These are phyloP conservation scores for Schizosaccharomyces japonicus DNA, from an alignment of 805 yeast genomes.

Conservation along the genomic window DNA sequence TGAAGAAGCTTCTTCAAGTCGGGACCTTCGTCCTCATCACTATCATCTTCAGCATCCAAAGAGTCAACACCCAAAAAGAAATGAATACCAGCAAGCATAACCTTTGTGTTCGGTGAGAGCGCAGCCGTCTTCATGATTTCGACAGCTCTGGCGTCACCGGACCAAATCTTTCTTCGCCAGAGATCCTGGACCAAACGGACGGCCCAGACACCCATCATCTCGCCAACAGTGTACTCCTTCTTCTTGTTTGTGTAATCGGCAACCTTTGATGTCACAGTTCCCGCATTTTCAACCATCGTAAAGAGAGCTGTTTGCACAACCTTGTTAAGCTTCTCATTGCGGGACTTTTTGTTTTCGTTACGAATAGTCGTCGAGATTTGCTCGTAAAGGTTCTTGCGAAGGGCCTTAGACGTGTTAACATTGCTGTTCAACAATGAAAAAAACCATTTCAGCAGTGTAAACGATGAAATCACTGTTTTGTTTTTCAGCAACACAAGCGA, in stretches of 20 bases:
- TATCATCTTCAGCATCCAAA: slow-evolving; percentile 61
- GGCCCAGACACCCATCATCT: slow-evolving; percentile 62
- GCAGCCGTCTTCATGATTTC: slow-evolving; percentile 95
- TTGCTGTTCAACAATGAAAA: slow-evolving; percentile 44
- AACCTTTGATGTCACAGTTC: slow-evolving; percentile 10
- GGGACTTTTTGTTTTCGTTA: slow-evolving; percentile 65
- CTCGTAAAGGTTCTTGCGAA: slow-evolving; percentile 61
- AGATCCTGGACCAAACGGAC: slow-evolving; percentile 80
- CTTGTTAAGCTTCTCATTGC: slow-evolving; percentile 69
- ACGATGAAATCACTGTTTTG: slow-evolving; percentile 56
- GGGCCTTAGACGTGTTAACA: slow-evolving; percentile 59
- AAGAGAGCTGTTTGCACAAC: slow-evolving; percentile 81
- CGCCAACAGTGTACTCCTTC: slow-evolving; percentile 8
- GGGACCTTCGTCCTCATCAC: slow-evolving; percentile 19
- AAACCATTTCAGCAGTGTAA: slow-evolving; percentile 56
- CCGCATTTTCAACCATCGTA: slow-evolving; percentile 46
- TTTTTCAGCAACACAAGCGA: slow-evolving; percentile 77
- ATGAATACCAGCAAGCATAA: slow-evolving; percentile 67
- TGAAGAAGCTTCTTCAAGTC: slow-evolving; percentile 31
- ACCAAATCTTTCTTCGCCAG: slow-evolving; percentile 95
- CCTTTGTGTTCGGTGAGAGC: slow-evolving; percentile 63
- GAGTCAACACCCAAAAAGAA: slow-evolving; percentile 90
- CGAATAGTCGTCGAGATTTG: slow-evolving; percentile 59
- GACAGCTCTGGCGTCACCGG: slow-evolving; percentile 85
- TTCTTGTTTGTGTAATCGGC: slow-evolving; percentile 4